phyloP scores from a whole-genome alignment of 2,329 filamentous ascomycete genomes.

The Phialemonium atrogriseum region DNA sequence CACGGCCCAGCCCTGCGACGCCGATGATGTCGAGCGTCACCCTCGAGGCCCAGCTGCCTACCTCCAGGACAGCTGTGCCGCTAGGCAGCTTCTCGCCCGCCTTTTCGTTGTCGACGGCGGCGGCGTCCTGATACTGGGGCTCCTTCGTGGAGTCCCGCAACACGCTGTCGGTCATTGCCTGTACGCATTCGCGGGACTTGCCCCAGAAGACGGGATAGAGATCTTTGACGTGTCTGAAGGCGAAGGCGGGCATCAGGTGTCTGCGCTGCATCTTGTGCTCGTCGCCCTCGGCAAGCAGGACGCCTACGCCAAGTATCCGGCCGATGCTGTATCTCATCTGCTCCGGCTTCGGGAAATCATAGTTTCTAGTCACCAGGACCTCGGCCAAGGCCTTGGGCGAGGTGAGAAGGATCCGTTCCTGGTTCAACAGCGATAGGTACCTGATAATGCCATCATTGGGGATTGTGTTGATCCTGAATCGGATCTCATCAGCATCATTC shows the following conservation, averaged over 20 bases:
- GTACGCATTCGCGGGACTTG: conserved; percentile 61
- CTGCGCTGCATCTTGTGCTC: conserved; percentile 79
- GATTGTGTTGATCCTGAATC: conserved; percentile 46
- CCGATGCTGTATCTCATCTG: conserved; percentile 47
- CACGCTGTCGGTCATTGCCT: conserved; percentile 49
- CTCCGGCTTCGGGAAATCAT: conserved; percentile 60
- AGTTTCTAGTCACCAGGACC: conserved; percentile 59
- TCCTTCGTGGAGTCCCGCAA: conserved; percentile 28
- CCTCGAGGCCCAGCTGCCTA: conserved; percentile 56
- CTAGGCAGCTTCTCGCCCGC: conserved; percentile 17
- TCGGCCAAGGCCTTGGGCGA: conserved; percentile 60
- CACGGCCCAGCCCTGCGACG: conserved; percentile 59
- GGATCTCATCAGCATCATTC: background rate
- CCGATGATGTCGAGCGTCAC: conserved; percentile 71
- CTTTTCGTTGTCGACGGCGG: no score
- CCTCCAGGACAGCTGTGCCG: conserved; percentile 40
- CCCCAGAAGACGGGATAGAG: conserved; percentile 78
- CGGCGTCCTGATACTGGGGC: conserved; percentile 17
- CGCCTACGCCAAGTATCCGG: conserved; percentile 59
- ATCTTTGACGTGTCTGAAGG: conserved; percentile 78
- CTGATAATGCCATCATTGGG: conserved; percentile 63
- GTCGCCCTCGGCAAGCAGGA: conserved; percentile 81
- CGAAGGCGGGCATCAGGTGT: conserved; percentile 72
- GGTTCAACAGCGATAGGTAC: conserved; percentile 54
- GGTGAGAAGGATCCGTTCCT: conserved; percentile 53